Conservation (phyloP, 768 basidiomycete genomes). For the Stropharia rugosoannulata region DNA sequence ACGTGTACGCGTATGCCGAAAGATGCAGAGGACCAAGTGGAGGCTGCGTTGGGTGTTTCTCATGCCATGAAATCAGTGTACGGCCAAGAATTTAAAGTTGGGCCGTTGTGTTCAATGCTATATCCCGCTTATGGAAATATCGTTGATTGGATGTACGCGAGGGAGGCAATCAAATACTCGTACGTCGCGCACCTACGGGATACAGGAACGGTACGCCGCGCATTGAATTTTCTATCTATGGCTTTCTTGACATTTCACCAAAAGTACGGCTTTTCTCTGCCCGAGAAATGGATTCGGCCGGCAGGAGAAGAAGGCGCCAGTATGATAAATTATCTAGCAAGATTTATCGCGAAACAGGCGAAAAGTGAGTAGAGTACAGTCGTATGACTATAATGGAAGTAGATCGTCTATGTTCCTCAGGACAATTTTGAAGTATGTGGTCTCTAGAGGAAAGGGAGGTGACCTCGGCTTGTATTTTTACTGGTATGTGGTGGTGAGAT, state of each 20-base stretch:
- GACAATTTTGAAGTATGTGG: background rate
- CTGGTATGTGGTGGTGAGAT: background rate
- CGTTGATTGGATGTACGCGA: slow-evolving; percentile 35
- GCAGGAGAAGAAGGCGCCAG: slow-evolving; percentile 75
- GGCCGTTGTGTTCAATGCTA: slow-evolving; percentile 27
- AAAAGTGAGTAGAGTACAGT: slow-evolving; percentile 24
- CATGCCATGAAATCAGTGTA: slow-evolving; percentile 53
- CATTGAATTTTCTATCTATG: slow-evolving; percentile 1
- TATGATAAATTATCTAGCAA: slow-evolving; percentile 65
- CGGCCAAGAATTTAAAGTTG: slow-evolving; percentile 58
- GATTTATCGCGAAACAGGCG: slow-evolving; percentile 54
- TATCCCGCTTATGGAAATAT: slow-evolving; percentile 36
- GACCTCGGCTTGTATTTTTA: background rate
- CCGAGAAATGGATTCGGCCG: slow-evolving; percentile 69
- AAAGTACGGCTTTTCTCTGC: slow-evolving; percentile 78
- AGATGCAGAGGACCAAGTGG: slow-evolving; percentile 75
- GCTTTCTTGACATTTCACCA: background rate
- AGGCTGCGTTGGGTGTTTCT: slow-evolving; percentile 66
- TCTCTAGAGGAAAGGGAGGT: background rate
- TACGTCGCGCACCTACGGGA: slow-evolving; percentile 34
- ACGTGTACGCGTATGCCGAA: slow-evolving; percentile 61
- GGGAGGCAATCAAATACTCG: slow-evolving; percentile 29
- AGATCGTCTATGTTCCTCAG: background rate
- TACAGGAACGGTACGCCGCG: slow-evolving; percentile 33
- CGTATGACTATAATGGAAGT: background rate